Percentiles rank a stretch among this genome's conserved stretches.
phyloP scores from a whole-genome alignment of 2,329 filamentous ascomycete genomes.

The Cladophialophora bantiana region DNA sequence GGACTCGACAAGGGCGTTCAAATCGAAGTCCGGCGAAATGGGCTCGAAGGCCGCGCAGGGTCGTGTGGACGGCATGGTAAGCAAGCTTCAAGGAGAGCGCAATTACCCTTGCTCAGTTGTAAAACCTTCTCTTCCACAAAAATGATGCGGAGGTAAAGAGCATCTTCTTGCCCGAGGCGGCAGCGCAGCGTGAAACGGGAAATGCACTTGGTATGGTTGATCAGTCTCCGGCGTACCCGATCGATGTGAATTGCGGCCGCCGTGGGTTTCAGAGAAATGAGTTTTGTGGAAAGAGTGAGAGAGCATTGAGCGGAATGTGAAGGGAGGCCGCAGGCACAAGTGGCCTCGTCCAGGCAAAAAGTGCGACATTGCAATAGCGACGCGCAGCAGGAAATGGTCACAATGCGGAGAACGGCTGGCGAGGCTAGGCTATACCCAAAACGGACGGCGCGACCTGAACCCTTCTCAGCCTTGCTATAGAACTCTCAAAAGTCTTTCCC shows the following conservation, averaged over 20 bases:
- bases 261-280: background rate
- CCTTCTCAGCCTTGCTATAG: background rate
- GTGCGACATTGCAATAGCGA: background rate
- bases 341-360: background rate
- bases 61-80: constrained; percentile 76
- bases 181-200: background rate
- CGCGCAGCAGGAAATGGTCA: background rate
- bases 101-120: background rate
- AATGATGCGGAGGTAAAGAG: background rate
- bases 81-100: background rate
- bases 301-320: background rate
- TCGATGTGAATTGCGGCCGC: background rate
- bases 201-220: background rate
- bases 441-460: background rate
- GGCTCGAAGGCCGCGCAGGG: constrained; percentile 91
- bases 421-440: background rate
- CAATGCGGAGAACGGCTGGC: background rate
- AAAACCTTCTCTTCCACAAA: constrained; percentile 21
- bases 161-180: background rate
- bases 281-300: background rate
- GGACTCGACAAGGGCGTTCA: constrained; percentile 75
- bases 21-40: constrained; percentile 82
- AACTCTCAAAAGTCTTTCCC: background rate
- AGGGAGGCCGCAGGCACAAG: background rate
- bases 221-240: background rate